phyloP scores from a whole-genome alignment of 352 stramenopile genomes.

The Globisporangium alternatum region DNA sequence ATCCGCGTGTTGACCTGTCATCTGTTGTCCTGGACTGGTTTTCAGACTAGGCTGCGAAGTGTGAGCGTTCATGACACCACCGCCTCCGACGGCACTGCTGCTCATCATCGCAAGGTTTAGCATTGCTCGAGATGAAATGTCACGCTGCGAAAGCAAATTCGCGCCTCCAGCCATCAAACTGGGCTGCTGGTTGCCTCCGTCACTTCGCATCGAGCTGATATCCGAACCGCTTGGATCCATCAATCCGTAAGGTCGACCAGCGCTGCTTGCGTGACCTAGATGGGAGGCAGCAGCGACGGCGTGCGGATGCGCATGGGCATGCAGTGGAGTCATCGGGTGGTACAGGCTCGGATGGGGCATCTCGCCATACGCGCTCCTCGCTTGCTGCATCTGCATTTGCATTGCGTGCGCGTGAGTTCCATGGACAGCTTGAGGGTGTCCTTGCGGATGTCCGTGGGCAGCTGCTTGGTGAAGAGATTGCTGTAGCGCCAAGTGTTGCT shows the following conservation, averaged over 20 bases:
- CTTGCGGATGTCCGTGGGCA: slow-evolving; percentile 25
- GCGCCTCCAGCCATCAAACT: slow-evolving; percentile 19
- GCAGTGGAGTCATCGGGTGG: slow-evolving; percentile 44
- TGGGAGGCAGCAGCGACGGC: slow-evolving; percentile 18
- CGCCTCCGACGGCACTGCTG: slow-evolving; percentile 23
- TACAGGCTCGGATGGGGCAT: slow-evolving; percentile 51
- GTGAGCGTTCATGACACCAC: slow-evolving; percentile 15
- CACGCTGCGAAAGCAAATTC: slow-evolving; percentile 30
- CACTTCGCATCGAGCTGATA: slow-evolving; percentile 8
- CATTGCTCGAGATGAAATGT: slow-evolving; percentile 50
- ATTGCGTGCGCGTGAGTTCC: slow-evolving; percentile 48
- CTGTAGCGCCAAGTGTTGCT: slow-evolving; percentile 48
- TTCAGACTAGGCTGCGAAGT: slow-evolving; percentile 15
- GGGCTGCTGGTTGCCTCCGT: slow-evolving; percentile 1
- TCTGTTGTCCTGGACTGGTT: slow-evolving; percentile 14
- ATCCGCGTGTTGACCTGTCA: slow-evolving; percentile 5
- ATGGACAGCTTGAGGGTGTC: slow-evolving; percentile 32
- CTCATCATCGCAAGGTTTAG: slow-evolving; percentile 56
- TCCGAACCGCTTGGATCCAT: slow-evolving; percentile 19
- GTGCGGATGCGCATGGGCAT: slow-evolving; percentile 32
- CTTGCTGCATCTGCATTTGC: slow-evolving; percentile 52
- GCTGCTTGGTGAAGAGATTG: slow-evolving; percentile 59
- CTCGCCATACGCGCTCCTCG: slow-evolving; percentile 36
- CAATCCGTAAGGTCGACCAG: slow-evolving; percentile 25
- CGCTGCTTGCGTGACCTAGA: slow-evolving; percentile 24